Evolutionary conservation across 768 basidiomycete genomes (phyloP).

Genomic region (Suillus brevipes): DNA sequence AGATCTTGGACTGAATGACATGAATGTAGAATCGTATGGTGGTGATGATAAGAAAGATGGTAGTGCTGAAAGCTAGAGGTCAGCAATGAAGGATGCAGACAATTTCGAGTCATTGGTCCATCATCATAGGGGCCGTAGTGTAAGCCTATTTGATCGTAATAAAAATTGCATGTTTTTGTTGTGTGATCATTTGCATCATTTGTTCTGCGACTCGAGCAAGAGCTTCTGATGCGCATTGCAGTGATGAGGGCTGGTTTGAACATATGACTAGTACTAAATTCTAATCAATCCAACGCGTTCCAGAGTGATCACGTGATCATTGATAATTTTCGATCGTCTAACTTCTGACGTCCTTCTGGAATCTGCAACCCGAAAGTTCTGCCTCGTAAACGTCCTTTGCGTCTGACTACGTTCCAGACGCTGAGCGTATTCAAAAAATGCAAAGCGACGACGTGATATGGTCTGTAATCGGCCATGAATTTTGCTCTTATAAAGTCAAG

Average conservation of each 20-base stretch:
- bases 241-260: background rate
- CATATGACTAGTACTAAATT: no score
- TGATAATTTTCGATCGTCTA: conserved; percentile 11
- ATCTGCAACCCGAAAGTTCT: background rate
- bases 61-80: background rate
- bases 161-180: background rate
- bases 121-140: background rate
- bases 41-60: conserved; percentile 15
- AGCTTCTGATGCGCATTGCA: background rate
- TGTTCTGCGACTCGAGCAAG: background rate
- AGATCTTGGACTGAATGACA: conserved; percentile 89
- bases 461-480: conserved; percentile 91
- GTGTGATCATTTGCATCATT: background rate
- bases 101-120: background rate
- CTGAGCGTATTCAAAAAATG: conserved; percentile 41
- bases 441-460: conserved; percentile 99
- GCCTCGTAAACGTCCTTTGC: conserved; percentile 4
- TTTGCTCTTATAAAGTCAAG: conserved; percentile 99
- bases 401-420: background rate
- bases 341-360: background rate
- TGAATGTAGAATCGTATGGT: conserved; percentile 62
- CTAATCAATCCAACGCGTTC: background rate
- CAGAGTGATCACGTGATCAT: conserved; percentile 4
- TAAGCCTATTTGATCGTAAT: background rate
- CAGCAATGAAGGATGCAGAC: background rate